Evolutionary conservation across 176 grass and related monocot genomes (phyloP).

Genomic region (Triticum urartu): DNA sequence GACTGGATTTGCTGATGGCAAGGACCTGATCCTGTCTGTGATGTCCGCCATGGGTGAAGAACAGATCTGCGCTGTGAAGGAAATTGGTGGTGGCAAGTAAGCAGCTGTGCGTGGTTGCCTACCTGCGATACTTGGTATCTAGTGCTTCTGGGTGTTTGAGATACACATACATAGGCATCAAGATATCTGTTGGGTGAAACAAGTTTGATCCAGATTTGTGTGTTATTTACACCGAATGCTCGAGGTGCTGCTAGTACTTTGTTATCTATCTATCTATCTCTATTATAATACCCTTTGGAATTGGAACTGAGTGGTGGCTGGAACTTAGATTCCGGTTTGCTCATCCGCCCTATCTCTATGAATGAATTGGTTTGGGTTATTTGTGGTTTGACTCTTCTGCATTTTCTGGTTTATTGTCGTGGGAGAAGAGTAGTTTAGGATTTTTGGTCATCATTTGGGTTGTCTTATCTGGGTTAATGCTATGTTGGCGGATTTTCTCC

Average conservation of each 20-base stretch:
- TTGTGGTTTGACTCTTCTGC: not conserved
- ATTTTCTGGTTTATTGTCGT: not conserved
- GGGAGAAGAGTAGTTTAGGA: not conserved
- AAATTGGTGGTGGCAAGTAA: conserved; percentile 41
- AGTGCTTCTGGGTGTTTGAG: conserved; percentile 24
- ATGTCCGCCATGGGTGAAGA: conserved; percentile 66
- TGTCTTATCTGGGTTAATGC: not conserved
- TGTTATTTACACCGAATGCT: conserved; percentile 7
- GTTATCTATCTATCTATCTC: conserved; percentile 4
- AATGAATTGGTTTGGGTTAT: conserved; percentile 19
- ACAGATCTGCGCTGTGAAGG: conserved; percentile 56
- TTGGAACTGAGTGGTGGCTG: conserved; percentile 3
- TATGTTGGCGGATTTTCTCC: too few species aligned
- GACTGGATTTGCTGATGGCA: conserved; percentile 49
- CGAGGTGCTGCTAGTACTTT: not conserved
- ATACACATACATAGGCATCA: conserved; percentile 23
- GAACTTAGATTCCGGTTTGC: not conserved
- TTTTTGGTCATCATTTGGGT: not conserved
- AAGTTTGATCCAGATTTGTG: not conserved
- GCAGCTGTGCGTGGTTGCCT: not conserved
- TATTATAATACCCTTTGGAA: conserved; percentile 7
- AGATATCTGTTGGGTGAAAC: conserved; percentile 29
- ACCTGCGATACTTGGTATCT: not conserved
- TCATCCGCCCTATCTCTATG: not conserved
- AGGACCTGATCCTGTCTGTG: conserved; percentile 59